phyloP scores from a whole-genome alignment of 2,329 filamentous ascomycete species.

The Chaetomiaceae sp. region DNA sequence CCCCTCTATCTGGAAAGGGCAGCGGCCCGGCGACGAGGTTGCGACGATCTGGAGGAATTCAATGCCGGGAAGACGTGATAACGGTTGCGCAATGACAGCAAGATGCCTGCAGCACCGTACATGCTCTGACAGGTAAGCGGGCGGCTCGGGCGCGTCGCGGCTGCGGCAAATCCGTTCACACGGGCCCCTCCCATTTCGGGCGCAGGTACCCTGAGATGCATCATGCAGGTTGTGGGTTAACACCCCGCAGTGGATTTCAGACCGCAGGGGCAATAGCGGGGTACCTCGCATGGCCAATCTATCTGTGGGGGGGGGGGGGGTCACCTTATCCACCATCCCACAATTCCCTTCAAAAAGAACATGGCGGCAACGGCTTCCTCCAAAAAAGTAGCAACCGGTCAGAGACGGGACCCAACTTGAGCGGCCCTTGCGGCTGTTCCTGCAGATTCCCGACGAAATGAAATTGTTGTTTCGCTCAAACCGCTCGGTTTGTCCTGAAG shows the following conservation, averaged over 20 bases:
- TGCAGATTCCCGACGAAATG: slow-evolving; percentile 1
- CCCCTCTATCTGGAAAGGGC: background rate
- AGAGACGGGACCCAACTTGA: background rate
- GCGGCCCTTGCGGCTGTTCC: background rate
- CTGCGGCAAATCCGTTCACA: background rate
- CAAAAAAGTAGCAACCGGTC: background rate
- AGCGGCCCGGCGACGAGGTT: background rate
- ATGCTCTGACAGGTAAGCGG: no score
- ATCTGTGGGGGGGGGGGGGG: slow-evolving; percentile 3
- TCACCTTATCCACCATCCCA: background rate
- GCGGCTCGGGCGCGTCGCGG: background rate
- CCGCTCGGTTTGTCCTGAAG: background rate
- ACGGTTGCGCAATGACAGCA: background rate
- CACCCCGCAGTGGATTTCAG: slow-evolving; percentile 8
- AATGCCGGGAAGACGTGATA: no score
- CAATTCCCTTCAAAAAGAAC: background rate
- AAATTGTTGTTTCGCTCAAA: slow-evolving; percentile 1
- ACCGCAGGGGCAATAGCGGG: slow-evolving; percentile 1
- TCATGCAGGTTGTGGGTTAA: slow-evolving; percentile 4
- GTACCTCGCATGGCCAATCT: background rate
- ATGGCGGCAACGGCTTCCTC: slow-evolving; percentile 5
- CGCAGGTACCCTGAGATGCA: no score
- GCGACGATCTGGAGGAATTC: background rate
- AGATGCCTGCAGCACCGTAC: no score
- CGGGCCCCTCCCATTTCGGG: slow-evolving; percentile 5